Conservation (phyloP, 1,284 basidiomycete species). For the Leccinum laetum region DNA sequence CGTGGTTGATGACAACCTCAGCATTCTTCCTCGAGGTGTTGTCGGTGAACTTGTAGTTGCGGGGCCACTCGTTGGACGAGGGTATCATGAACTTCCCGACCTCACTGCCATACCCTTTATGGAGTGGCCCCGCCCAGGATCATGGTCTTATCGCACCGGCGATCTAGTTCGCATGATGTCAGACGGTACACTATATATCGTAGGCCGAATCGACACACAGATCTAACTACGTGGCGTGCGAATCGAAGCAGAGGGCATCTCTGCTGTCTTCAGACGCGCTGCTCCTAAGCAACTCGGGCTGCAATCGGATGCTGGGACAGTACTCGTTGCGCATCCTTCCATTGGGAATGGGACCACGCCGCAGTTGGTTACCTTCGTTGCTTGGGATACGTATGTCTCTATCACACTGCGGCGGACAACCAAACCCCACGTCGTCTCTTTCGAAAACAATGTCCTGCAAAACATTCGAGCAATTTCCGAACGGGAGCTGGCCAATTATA, state of each 20-base stretch:
- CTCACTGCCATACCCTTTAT: slow-evolving; percentile 48
- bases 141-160: slow-evolving; percentile 51
- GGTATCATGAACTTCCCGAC: slow-evolving; percentile 48
- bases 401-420: slow-evolving; percentile 39
- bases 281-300: slow-evolving; percentile 26
- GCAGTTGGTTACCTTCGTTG: slow-evolving; percentile 50
- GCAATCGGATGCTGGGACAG: slow-evolving; percentile 42
- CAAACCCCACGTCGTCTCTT: slow-evolving; percentile 31
- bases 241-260: slow-evolving; percentile 54
- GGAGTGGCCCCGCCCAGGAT: slow-evolving; percentile 42
- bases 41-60: slow-evolving; percentile 53
- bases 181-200: slow-evolving; percentile 50
- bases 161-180: slow-evolving; percentile 56
- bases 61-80: slow-evolving; percentile 51
- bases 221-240: slow-evolving; percentile 56
- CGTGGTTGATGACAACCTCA: slow-evolving; percentile 39
- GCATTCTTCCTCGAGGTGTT: slow-evolving; percentile 45
- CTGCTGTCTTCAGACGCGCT: slow-evolving; percentile 44
- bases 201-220: slow-evolving; percentile 57
- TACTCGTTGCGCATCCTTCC: slow-evolving; percentile 47
- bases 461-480: slow-evolving; percentile 39
- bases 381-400: slow-evolving; percentile 36
- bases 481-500: slow-evolving; percentile 47
- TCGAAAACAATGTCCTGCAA: slow-evolving; percentile 35
- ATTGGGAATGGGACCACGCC: slow-evolving; percentile 38